These are phyloP conservation scores for Lichtheimia ramosa DNA, from an alignment of 371 early-diverging fungal genomes.

Conservation along the genomic window DNA sequence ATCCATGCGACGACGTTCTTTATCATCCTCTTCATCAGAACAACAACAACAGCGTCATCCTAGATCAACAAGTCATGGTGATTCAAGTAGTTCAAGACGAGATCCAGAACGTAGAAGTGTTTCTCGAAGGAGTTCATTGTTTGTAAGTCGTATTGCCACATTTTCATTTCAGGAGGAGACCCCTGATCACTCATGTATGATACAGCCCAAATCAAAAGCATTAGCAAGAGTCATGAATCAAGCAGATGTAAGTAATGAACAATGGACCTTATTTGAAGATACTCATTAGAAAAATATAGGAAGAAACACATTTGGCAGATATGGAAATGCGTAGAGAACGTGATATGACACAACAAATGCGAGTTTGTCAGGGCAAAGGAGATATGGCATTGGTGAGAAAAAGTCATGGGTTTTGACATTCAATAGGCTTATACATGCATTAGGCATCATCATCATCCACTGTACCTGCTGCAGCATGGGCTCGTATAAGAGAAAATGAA, in stretches of 20 bases:
- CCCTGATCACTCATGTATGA: background rate
- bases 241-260: conserved; percentile 30
- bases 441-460: background rate
- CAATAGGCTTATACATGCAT: no score
- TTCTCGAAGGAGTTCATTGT: conserved; percentile 34
- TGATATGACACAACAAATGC: conserved; percentile 30
- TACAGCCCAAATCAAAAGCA: conserved; percentile 45
- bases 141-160: conserved; percentile 22
- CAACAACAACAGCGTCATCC: conserved; percentile 4
- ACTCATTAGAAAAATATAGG: conserved; percentile 17
- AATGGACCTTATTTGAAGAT: background rate
- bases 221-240: conserved; percentile 39
- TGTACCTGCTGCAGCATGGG: conserved; percentile 45
- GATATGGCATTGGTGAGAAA: background rate
- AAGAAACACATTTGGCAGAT: conserved; percentile 43
- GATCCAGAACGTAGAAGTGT: conserved; percentile 45
- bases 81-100: conserved; percentile 5
- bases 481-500: conserved; percentile 26
- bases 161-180: background rate
- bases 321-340: conserved; percentile 46
- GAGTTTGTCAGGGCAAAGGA: conserved; percentile 13
- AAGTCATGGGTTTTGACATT: background rate
- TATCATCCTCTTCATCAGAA: conserved; percentile 5
- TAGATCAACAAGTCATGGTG: conserved; percentile 13
- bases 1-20: background rate